A percentile compares a stretch with the other conserved stretches of the same genome.
Evolutionary conservation across 2,329 filamentous ascomycete genomes (phyloP).

Genomic region (Sphaerulina musiva): DNA sequence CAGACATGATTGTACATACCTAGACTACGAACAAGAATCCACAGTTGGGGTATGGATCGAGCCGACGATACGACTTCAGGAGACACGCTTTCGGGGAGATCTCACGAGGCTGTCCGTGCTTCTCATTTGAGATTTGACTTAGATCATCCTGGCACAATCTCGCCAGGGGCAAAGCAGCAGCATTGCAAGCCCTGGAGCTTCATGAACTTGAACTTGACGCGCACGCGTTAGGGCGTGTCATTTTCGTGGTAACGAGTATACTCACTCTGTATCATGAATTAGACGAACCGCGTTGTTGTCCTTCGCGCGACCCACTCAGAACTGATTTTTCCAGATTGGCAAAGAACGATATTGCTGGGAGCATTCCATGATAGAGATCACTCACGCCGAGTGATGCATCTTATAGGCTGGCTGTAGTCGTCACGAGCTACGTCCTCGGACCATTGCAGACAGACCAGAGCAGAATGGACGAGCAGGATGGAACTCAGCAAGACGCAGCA

Average conservation of each 20-base stretch:
- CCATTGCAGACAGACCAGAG: too few relatives aligned
- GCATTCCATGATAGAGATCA: too few relatives aligned
- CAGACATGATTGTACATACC: not conserved
- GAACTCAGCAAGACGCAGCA: too few relatives aligned
- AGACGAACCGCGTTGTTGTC: too few relatives aligned
- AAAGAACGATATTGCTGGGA: too few relatives aligned
- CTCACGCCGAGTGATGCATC: too few relatives aligned
- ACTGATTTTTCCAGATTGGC: too few relatives aligned
- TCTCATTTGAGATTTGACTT: conserved; percentile 2
- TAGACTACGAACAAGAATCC: not conserved
- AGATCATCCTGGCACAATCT: conserved; percentile 1
- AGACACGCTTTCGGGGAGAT: not conserved
- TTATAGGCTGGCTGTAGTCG: too few relatives aligned
- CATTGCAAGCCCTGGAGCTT: not conserved
- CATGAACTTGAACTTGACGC: conserved; percentile 3
- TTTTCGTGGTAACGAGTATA: not conserved
- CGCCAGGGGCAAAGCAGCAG: not conserved
- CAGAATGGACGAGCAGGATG: too few relatives aligned
- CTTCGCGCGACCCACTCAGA: too few relatives aligned
- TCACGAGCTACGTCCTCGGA: too few relatives aligned
- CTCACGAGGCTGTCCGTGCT: not conserved
- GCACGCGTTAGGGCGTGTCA: conserved; percentile 3
- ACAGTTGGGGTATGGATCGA: not conserved
- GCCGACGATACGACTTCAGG: not conserved
- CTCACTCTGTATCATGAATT: too few relatives aligned